Percentiles rank a stretch among this genome's conserved stretches.
Conservation (phyloP, 2,329 filamentous ascomycete genomes). For the Xylariaceae sp. region DNA sequence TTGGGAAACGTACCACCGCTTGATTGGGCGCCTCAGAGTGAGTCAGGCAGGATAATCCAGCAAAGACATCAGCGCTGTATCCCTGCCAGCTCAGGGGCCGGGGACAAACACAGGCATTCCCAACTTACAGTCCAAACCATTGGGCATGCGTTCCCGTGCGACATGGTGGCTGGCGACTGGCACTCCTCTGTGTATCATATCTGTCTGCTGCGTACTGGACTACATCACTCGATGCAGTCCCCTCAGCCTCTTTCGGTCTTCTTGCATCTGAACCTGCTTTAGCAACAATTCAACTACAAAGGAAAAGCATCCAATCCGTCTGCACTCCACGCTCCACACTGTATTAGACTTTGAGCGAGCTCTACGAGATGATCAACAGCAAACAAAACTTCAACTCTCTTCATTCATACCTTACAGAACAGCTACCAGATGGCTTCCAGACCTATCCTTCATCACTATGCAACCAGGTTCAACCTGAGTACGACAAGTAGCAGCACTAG, state of each 20-base stretch:
- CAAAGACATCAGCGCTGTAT: constrained; percentile 20
- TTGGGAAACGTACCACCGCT: constrained; percentile 26
- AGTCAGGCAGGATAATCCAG: constrained; percentile 28
- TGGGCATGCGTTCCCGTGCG: constrained; percentile 10
- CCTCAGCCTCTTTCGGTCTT: constrained; percentile 28
- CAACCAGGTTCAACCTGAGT: constrained; percentile 21
- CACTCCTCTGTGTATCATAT: constrained; percentile 11
- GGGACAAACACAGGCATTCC: constrained; percentile 7
- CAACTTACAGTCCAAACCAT: constrained; percentile 3
- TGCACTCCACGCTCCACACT: constrained; percentile 25
- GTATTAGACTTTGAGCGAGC: constrained; percentile 19
- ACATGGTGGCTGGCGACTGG: not conserved
- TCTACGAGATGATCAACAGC: constrained; percentile 21
- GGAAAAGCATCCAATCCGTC: constrained; percentile 7
- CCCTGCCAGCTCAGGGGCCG: constrained; percentile 21
- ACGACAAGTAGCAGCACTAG: constrained; percentile 16
- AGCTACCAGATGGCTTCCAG: constrained; percentile 17
- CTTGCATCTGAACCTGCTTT: constrained; percentile 20
- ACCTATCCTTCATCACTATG: constrained; percentile 11
- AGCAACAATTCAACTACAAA: constrained; percentile 16
- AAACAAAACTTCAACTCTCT: constrained; percentile 17
- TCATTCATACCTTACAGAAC: constrained; percentile 15
- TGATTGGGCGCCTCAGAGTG: constrained; percentile 31
- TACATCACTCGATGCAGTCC: constrained; percentile 19
- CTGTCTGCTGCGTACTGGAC: constrained; percentile 20